phyloP scores from a whole-genome alignment of 768 basidiomycete species.

The Mycena capillaripes region DNA sequence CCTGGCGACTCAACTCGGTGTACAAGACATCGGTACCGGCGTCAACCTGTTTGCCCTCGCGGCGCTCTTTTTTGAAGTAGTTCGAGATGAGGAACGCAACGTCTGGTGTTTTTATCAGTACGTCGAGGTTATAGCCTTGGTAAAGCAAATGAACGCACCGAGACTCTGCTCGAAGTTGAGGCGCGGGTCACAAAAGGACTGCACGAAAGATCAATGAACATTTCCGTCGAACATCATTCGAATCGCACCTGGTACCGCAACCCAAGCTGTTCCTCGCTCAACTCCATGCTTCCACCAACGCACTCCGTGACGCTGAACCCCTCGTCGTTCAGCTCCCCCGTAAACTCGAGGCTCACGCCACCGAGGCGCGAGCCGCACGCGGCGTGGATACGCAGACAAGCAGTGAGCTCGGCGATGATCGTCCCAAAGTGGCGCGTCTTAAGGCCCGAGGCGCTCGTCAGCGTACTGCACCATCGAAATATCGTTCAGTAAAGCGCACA shows the following conservation, averaged over 20 bases:
- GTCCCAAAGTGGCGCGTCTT: constrained; percentile 94
- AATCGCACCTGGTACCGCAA: constrained; percentile 84
- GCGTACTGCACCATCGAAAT: constrained; percentile 67
- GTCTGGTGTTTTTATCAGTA: constrained; percentile 57
- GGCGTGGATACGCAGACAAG: constrained; percentile 86
- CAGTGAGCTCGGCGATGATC: constrained; percentile 89
- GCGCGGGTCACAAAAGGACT: constrained; percentile 95
- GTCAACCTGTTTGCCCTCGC: constrained; percentile 48
- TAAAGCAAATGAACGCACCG: constrained; percentile 62
- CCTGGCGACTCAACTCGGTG: constrained; percentile 45
- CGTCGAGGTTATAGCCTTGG: background rate
- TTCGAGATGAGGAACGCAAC: constrained; percentile 91
- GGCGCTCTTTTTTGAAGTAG: constrained; percentile 79
- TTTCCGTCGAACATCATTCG: background rate
- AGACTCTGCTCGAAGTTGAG: constrained; percentile 95
- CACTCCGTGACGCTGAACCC: constrained; percentile 98
- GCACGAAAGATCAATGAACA: background rate
- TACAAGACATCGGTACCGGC: constrained; percentile 56
- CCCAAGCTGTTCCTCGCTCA: constrained; percentile 90
- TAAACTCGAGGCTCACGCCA: constrained; percentile 91
- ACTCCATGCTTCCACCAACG: constrained; percentile 95
- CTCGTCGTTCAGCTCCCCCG: constrained; percentile 90
- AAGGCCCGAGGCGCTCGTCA: constrained; percentile 82
- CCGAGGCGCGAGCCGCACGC: constrained; percentile 81
- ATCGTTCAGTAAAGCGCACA: background rate